A percentile compares a stretch with the other conserved stretches of the same genome.
These are phyloP conservation scores for Boletus sp. DNA, from an alignment of 768 basidiomycete species.

Conservation along the genomic window DNA sequence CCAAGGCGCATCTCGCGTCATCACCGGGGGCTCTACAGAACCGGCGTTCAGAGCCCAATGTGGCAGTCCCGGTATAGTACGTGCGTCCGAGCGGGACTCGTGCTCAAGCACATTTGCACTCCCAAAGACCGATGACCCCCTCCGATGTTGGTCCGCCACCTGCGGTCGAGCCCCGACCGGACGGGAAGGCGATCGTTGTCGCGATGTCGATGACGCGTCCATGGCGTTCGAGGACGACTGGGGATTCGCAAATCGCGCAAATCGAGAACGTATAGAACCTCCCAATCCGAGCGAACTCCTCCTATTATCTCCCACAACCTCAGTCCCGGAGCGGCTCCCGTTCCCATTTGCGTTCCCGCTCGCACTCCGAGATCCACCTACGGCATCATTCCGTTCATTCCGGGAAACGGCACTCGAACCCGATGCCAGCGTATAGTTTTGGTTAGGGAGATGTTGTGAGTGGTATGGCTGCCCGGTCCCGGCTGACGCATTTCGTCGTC, in stretches of 20 bases:
- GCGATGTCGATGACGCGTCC: slow-evolving; percentile 8
- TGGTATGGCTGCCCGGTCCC: slow-evolving; percentile 11
- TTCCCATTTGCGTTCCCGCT: slow-evolving; percentile 4
- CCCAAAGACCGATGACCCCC: slow-evolving; percentile 9
- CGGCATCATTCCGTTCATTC: slow-evolving; percentile 8
- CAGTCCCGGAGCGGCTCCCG: slow-evolving; percentile 10
- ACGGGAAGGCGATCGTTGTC: slow-evolving; percentile 24
- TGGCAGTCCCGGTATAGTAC: neutral
- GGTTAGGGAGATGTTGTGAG: neutral
- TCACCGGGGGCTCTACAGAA: neutral
- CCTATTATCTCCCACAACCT: slow-evolving; percentile 14
- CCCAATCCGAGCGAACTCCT: slow-evolving; percentile 20
- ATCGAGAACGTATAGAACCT: slow-evolving; percentile 25
- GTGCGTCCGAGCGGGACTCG: slow-evolving; percentile 8
- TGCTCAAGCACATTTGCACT: slow-evolving; percentile 3
- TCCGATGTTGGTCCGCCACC: slow-evolving; percentile 10
- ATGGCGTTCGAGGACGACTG: slow-evolving; percentile 12
- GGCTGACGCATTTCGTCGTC: slow-evolving; percentile 16
- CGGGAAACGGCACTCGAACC: neutral
- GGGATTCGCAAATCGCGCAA: slow-evolving; percentile 22
- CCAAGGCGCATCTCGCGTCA: slow-evolving; percentile 21
- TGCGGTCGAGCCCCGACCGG: slow-evolving; percentile 27
- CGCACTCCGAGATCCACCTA: slow-evolving; percentile 2
- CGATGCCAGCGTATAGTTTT: neutral
- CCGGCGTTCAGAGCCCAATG: slow-evolving; percentile 10